Conservation (phyloP, 2,329 filamentous ascomycete species). For the Calonectria honghensis region DNA sequence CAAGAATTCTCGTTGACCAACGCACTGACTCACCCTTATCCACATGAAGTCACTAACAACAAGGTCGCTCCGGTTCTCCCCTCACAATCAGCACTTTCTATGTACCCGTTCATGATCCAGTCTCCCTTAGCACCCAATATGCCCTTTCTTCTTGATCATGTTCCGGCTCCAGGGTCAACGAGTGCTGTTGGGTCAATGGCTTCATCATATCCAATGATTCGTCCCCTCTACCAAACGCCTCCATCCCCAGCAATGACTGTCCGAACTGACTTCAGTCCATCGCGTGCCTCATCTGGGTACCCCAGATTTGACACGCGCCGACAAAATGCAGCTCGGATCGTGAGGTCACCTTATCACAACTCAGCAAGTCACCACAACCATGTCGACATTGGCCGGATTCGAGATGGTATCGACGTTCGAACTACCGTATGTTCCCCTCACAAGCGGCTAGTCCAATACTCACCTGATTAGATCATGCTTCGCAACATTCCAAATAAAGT, state of each 20-base stretch:
- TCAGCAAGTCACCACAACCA: slow-evolving; percentile 75
- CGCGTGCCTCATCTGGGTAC: slow-evolving; percentile 60
- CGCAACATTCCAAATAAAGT: slow-evolving; percentile 96
- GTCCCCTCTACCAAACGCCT: slow-evolving; percentile 57
- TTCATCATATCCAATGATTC: slow-evolving; percentile 57
- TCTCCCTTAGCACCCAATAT: slow-evolving; percentile 54
- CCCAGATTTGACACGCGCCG: slow-evolving; percentile 65
- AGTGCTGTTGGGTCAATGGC: slow-evolving; percentile 57
- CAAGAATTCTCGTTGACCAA: slow-evolving; percentile 48
- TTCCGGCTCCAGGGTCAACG: slow-evolving; percentile 43
- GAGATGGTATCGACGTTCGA: slow-evolving; percentile 81
- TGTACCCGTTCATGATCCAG: slow-evolving; percentile 61
- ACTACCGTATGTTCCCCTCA: slow-evolving; percentile 76
- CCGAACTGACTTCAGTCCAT: slow-evolving; percentile 64
- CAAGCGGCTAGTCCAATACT: slow-evolving; percentile 5
- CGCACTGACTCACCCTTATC: slow-evolving; percentile 30
- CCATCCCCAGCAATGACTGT: slow-evolving; percentile 60
- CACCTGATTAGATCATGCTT: slow-evolving; percentile 83
- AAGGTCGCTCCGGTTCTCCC: slow-evolving; percentile 43
- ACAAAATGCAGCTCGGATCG: slow-evolving; percentile 69
- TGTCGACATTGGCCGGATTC: slow-evolving; percentile 77
- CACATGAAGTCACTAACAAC: slow-evolving; percentile 32
- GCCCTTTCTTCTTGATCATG: slow-evolving; percentile 56
- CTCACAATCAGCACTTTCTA: slow-evolving; percentile 52
- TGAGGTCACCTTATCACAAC: slow-evolving; percentile 68